Evolutionary conservation across 495 filamentous ascomycete genomes (phyloP), one percentile per base, ranked within the genome.

Genomic region (Gamarada debralockiae): DNA sequence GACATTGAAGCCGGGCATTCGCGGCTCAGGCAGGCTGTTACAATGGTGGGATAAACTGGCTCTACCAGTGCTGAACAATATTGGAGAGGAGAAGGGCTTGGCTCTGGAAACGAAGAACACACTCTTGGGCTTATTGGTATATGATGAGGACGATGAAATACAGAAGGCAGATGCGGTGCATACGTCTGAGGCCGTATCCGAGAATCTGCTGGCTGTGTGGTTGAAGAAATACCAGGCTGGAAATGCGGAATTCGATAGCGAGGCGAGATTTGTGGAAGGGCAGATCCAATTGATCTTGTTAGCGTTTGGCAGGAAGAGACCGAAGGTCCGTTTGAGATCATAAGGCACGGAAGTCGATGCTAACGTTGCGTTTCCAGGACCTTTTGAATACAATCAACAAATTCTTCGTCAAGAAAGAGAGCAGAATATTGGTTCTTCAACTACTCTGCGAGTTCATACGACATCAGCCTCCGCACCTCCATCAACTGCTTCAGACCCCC

Each of bases 41-140:
- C 73, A 82, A 59, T 89, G 86, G 86, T 86, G 84, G 78, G 77
- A 82, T 12, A 72, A 76, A 59, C 69, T 86, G 33, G 68, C 86
- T 22, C 69, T 73, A 45, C 81, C 81, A 2, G 76, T 80, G 1
- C 64, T 89, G 41, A 74, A 79, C 47, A 65, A 71, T 46, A 62
- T 84, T 24, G 76, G 73, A 13, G 75, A 74, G 44, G 78, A 83
- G 60, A 80, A 79, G 58, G 74, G 73, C 18, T 67, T 84, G 39
- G 76, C 81, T 38, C 66, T 71, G 23, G 82, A 86, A 63, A 76
- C 77, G 8, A 67, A 77, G 50, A 75, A 72, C 20, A 73, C 78
- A 51, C 68, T 89, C 14, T 70, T 84, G 23, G 69, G 76, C 31
- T 68, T 84, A 24, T 67, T 87, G 31, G 69, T 76, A 6, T 76